phyloP scores from a whole-genome alignment of 2,329 filamentous ascomycete species.

The Xylaria sp. region DNA sequence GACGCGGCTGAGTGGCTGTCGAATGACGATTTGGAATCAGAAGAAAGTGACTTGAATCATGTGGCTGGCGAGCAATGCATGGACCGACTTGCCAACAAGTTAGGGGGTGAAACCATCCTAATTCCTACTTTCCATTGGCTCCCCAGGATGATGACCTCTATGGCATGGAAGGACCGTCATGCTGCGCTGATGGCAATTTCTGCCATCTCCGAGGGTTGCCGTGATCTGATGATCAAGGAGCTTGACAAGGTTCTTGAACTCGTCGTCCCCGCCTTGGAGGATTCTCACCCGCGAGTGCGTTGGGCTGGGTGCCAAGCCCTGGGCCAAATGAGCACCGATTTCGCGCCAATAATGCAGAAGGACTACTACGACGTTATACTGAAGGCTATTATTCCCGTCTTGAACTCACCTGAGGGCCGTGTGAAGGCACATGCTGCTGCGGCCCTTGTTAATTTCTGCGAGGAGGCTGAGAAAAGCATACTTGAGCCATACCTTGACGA shows the following conservation, averaged over 20 bases:
- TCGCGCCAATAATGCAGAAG: conserved; percentile 96
- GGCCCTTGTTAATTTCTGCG: conserved; percentile 98
- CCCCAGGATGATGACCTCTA: conserved; percentile 95
- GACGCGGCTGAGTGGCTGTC: conserved; percentile 93
- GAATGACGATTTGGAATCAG: conserved; percentile 91
- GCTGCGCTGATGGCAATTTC: conserved; percentile 98
- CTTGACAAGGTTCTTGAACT: conserved; percentile 92
- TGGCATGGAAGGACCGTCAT: conserved; percentile 92
- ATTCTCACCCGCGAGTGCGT: conserved; percentile 89
- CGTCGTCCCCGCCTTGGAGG: conserved; percentile 88
- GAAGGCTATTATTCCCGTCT: conserved; percentile 88
- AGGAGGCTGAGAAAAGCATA: conserved; percentile 91
- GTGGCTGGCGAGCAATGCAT: conserved; percentile 98
- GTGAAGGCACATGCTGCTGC: conserved; percentile 97
- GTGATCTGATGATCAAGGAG: conserved; percentile 93
- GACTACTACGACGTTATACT: conserved; percentile 90
- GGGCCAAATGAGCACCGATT: conserved; percentile 99
- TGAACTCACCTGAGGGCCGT: conserved; percentile 86
- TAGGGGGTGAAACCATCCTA: conserved; percentile 90
- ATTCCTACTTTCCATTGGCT: conserved; percentile 96
- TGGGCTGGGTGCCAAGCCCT: conserved; percentile 98
- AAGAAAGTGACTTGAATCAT: conserved; percentile 96
- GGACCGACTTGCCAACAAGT: conserved; percentile 96
- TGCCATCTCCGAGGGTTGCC: conserved; percentile 95
- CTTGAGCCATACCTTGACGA: conserved; percentile 93